Evolutionary conservation across 2,329 filamentous ascomycete genomes (phyloP).

Genomic region (Pseudomassariella vexata): DNA sequence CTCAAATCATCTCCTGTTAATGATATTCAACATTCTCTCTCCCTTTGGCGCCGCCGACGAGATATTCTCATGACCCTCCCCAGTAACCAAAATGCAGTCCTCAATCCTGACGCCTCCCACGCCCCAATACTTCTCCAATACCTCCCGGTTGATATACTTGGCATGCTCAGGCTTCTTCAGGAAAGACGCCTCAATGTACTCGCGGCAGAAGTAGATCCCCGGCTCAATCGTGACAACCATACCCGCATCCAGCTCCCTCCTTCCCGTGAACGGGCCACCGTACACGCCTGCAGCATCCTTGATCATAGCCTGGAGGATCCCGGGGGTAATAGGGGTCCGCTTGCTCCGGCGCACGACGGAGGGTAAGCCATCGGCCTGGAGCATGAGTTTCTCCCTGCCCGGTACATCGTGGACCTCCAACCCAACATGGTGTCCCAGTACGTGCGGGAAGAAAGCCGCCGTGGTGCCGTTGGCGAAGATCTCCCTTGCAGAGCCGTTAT

Average conservation of each 20-base stretch:
- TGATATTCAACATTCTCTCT: constrained; percentile 60
- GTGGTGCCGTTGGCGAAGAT: constrained; percentile 47
- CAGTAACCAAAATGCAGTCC: constrained; percentile 79
- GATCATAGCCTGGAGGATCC: constrained; percentile 23
- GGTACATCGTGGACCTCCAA: constrained; percentile 55
- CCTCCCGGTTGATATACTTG: constrained; percentile 58
- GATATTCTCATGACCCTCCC: constrained; percentile 75
- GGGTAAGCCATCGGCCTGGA: constrained; percentile 1
- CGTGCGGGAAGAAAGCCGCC: constrained; percentile 61
- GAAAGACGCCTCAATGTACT: constrained; percentile 66
- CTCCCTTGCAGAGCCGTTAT: constrained; percentile 52
- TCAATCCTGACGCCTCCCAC: constrained; percentile 92
- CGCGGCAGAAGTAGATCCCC: constrained; percentile 70
- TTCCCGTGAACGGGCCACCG: constrained; percentile 23
- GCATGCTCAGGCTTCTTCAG: constrained; percentile 52
- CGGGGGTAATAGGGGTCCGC: constrained; percentile 21
- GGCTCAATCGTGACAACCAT: constrained; percentile 79
- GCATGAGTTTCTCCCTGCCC: constrained; percentile 5
- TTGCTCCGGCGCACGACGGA: constrained; percentile 20
- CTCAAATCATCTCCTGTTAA: constrained; percentile 6
- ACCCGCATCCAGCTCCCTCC: constrained; percentile 44
- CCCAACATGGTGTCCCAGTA: constrained; percentile 59
- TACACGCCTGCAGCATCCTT: constrained; percentile 4
- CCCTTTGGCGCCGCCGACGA: constrained; percentile 78
- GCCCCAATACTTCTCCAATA: constrained; percentile 63